phyloP scores from a whole-genome alignment of 2,329 filamentous ascomycete species.

The Orbilia quercus region DNA sequence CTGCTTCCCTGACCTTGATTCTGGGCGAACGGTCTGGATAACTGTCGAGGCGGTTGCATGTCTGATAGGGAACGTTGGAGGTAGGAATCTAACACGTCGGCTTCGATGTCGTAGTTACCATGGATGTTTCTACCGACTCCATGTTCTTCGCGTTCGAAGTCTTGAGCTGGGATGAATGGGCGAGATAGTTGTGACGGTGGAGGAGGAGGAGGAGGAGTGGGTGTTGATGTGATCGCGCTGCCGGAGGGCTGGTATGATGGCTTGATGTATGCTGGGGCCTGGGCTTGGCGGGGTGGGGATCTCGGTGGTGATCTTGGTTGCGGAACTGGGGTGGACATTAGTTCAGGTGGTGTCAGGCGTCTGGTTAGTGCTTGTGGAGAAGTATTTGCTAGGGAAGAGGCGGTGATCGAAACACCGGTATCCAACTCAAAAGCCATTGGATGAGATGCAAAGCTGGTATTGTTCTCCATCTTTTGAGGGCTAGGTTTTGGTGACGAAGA shows the following conservation, averaged over 20 bases:
- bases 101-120: constrained; percentile 54
- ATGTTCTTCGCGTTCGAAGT: constrained; percentile 49
- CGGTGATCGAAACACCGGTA: constrained; percentile 32
- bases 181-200: constrained; percentile 22
- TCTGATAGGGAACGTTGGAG: constrained; percentile 27
- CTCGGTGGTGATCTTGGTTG: constrained; percentile 19
- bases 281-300: constrained; percentile 20
- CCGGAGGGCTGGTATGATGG: constrained; percentile 33
- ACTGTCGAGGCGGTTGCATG: constrained; percentile 35
- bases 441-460: constrained; percentile 24
- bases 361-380: constrained; percentile 29
- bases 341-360: constrained; percentile 44
- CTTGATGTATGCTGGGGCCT: constrained; percentile 25
- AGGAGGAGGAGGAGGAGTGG: constrained; percentile 31
- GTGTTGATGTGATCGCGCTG: constrained; percentile 7
- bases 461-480: not conserved
- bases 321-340: constrained; percentile 18
- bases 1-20: constrained; percentile 39
- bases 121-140: constrained; percentile 51
- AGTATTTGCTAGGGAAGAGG: constrained; percentile 2
- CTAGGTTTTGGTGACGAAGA: constrained; percentile 25
- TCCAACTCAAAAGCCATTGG: constrained; percentile 54
- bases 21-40: constrained; percentile 44
- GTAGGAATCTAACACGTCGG: constrained; percentile 51
- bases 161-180: constrained; percentile 13